phyloP scores from a whole-genome alignment of 2,329 filamentous ascomycete species.

The Cladophialophora bantiana region DNA sequence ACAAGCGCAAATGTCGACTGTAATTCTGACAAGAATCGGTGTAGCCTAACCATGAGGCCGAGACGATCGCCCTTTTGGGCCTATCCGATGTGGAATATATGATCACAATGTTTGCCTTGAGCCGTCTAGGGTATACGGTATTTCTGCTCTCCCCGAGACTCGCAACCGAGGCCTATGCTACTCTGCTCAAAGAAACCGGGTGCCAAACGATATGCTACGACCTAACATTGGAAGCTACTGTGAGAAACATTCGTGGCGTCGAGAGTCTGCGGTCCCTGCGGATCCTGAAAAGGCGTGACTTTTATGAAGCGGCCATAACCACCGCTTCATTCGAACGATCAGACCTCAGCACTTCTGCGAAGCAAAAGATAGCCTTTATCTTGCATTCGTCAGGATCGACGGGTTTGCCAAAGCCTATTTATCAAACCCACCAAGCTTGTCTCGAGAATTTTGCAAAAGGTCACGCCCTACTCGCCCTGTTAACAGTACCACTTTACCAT shows the following conservation, averaged over 20 bases:
- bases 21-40: neutral
- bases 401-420: conserved; percentile 54
- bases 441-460: conserved; percentile 29
- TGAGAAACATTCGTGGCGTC: neutral
- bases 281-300: neutral
- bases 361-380: conserved; percentile 49
- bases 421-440: conserved; percentile 47
- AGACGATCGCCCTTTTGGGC: neutral
- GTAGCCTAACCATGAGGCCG: neutral
- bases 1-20: neutral
- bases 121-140: neutral
- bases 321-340: neutral
- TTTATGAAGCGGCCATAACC: neutral
- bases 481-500: conserved; percentile 64
- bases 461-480: conserved; percentile 37
- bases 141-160: neutral
- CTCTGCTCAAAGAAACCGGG: neutral
- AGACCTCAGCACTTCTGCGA: neutral
- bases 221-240: neutral
- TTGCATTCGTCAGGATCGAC: conserved; percentile 59
- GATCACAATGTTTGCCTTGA: neutral
- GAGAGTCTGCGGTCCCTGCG: neutral
- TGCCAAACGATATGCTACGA: neutral
- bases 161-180: neutral
- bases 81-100: neutral